phyloP scores from a whole-genome alignment of 495 filamentous ascomycete species.

The Penicillium cosmopolitanum region DNA sequence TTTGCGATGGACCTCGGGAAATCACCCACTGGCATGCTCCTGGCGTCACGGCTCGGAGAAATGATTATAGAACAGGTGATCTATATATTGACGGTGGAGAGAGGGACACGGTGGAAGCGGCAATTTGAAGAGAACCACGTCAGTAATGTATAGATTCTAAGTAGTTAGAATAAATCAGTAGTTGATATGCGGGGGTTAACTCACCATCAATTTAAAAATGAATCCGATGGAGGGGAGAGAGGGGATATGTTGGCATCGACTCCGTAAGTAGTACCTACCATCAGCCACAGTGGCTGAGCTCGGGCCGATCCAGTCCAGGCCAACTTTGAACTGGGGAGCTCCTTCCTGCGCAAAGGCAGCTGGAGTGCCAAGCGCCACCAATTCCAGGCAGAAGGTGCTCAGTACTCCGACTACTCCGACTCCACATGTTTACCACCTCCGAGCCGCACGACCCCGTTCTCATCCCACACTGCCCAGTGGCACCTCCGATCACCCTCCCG shows the following conservation, averaged over 20 bases:
- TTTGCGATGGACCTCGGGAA: too few relatives aligned
- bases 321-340: conserved; percentile 23
- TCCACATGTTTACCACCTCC: conserved; percentile 34
- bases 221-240: too few relatives aligned
- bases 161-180: too few relatives aligned
- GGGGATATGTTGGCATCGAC: too few relatives aligned
- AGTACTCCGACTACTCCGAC: conserved; percentile 24
- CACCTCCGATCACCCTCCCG: neutral
- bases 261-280: too few relatives aligned
- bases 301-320: conserved; percentile 30
- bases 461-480: neutral
- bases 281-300: conserved; percentile 30
- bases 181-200: too few relatives aligned
- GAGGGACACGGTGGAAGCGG: too few relatives aligned
- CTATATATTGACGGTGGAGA: neutral
- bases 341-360: conserved; percentile 5
- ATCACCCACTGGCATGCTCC: too few relatives aligned
- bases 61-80: neutral
- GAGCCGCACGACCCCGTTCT: conserved; percentile 22
- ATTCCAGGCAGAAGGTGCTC: neutral
- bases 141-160: too few relatives aligned
- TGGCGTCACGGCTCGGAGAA: neutral
- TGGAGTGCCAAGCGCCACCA: too few relatives aligned
- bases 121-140: too few relatives aligned
- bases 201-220: too few relatives aligned